Evolutionary conservation across 1,284 basidiomycete genomes (phyloP).

Genomic region (Naganishia sp.): DNA sequence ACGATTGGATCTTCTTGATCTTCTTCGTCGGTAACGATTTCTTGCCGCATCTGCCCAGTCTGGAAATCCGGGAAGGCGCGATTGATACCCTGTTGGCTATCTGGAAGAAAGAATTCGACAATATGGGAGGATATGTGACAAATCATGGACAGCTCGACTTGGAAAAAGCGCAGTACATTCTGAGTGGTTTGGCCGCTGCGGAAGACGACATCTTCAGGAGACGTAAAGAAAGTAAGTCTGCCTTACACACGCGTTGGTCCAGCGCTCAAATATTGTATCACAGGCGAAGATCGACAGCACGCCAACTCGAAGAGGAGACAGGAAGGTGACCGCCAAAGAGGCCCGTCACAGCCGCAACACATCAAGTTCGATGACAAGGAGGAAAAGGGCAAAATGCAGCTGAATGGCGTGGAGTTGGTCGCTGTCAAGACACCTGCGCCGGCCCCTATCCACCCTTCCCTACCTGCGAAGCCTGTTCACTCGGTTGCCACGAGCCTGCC

Average conservation of each 20-base stretch:
- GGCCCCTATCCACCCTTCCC: slow-evolving; percentile 52
- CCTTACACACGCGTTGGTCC: neutral
- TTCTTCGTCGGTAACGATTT: slow-evolving; percentile 99
- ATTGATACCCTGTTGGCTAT: slow-evolving; percentile 95
- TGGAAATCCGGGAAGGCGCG: slow-evolving; percentile 98
- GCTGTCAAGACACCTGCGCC: slow-evolving; percentile 41
- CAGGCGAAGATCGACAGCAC: slow-evolving; percentile 90
- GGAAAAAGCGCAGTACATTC: slow-evolving; percentile 83
- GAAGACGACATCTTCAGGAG: slow-evolving; percentile 96
- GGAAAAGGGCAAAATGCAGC: slow-evolving; percentile 44
- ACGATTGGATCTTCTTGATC: slow-evolving; percentile 99
- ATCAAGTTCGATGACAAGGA: slow-evolving; percentile 14
- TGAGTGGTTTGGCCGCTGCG: slow-evolving; percentile 85
- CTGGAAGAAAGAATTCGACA: slow-evolving; percentile 87
- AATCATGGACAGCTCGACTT: slow-evolving; percentile 90
- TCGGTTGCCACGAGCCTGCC: slow-evolving; percentile 54
- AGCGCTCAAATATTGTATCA: neutral
- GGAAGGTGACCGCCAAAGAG: slow-evolving; percentile 48
- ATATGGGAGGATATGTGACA: slow-evolving; percentile 96
- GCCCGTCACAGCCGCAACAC: slow-evolving; percentile 12
- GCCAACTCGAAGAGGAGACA: slow-evolving; percentile 75
- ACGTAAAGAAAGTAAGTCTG: slow-evolving; percentile 78
- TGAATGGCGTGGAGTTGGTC: slow-evolving; percentile 53
- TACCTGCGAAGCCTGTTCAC: slow-evolving; percentile 47
- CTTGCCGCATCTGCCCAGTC: slow-evolving; percentile 92